Conservation (phyloP, 1,284 basidiomycete genomes). For the Ustanciosporium gigantosporum region DNA sequence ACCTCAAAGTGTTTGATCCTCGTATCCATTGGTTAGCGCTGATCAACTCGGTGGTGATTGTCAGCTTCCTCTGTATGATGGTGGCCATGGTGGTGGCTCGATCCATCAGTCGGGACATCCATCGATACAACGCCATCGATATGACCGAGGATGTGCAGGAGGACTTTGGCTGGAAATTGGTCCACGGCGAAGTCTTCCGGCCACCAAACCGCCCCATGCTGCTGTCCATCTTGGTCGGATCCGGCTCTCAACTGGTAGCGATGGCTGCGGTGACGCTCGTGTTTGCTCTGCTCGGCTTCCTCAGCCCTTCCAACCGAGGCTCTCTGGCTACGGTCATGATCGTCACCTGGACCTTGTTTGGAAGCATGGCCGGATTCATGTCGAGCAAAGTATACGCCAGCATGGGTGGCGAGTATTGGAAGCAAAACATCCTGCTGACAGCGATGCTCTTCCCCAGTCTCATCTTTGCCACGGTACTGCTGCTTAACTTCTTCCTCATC, state of each 20-base stretch:
- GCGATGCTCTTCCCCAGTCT: constrained; percentile 86
- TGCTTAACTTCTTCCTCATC: constrained; percentile 66
- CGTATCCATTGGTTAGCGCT: constrained; percentile 78
- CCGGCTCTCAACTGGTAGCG: constrained; percentile 83
- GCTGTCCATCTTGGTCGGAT: constrained; percentile 83
- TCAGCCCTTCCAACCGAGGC: constrained; percentile 92
- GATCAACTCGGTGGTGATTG: constrained; percentile 77
- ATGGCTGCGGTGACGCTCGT: constrained; percentile 93
- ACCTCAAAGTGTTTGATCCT: constrained; percentile 63
- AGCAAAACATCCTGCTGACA: constrained; percentile 83
- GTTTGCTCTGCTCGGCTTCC: constrained; percentile 94
- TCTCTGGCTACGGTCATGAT: constrained; percentile 94
- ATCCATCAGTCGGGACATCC: constrained; percentile 87
- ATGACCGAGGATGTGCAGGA: constrained; percentile 93
- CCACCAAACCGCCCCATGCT: constrained; percentile 74
- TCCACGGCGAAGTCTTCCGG: constrained; percentile 95
- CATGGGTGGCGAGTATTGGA: constrained; percentile 77
- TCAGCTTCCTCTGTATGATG: constrained; percentile 81
- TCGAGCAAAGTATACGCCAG: constrained; percentile 82
- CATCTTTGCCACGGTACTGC: constrained; percentile 58
- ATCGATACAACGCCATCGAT: constrained; percentile 93
- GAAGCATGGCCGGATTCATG: constrained; percentile 85
- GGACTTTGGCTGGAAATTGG: constrained; percentile 96
- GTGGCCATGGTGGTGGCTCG: constrained; percentile 87
- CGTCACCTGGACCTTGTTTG: constrained; percentile 92